Evolutionary conservation across 108 stramenopile genomes (phyloP).

Genomic region (Phaeodactylum tricornutum): DNA sequence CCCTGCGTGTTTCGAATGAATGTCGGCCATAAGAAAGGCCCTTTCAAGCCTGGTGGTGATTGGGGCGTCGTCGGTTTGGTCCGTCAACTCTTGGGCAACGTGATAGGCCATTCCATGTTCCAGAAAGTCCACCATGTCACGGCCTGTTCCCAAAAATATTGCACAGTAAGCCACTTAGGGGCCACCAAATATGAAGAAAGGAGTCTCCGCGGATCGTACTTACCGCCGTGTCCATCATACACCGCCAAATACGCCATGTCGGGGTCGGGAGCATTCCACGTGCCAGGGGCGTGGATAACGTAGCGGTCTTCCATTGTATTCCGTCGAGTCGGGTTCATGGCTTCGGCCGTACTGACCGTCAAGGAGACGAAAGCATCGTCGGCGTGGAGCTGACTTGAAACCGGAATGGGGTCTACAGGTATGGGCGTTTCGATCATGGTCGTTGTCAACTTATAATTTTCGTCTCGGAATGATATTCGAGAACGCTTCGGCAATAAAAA

Average conservation of each 20-base stretch:
- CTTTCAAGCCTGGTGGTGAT: conserved; percentile 45
- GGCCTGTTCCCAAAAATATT: conserved; percentile 37
- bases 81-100: conserved; percentile 69
- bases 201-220: neutral
- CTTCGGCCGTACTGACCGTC: conserved; percentile 41
- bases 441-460: too few relatives aligned
- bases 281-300: conserved; percentile 37
- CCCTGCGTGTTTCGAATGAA: conserved; percentile 59
- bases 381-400: too few relatives aligned
- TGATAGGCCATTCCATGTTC: conserved; percentile 65
- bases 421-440: too few relatives aligned
- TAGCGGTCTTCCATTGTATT: conserved; percentile 95
- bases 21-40: conserved; percentile 88
- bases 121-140: conserved; percentile 88
- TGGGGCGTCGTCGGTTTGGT: conserved; percentile 12
- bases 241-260: conserved; percentile 69
- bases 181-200: neutral
- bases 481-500: too few relatives aligned
- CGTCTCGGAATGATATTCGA: too few relatives aligned
- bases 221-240: conserved; percentile 93
- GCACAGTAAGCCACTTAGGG: neutral
- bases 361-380: too few relatives aligned
- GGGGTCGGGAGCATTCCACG: conserved; percentile 46
- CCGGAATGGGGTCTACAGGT: too few relatives aligned
- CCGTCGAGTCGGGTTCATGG: conserved; percentile 88